Base-by-base conservation (phyloP, 805 yeast species). In the Saitoella complicata region DNA sequence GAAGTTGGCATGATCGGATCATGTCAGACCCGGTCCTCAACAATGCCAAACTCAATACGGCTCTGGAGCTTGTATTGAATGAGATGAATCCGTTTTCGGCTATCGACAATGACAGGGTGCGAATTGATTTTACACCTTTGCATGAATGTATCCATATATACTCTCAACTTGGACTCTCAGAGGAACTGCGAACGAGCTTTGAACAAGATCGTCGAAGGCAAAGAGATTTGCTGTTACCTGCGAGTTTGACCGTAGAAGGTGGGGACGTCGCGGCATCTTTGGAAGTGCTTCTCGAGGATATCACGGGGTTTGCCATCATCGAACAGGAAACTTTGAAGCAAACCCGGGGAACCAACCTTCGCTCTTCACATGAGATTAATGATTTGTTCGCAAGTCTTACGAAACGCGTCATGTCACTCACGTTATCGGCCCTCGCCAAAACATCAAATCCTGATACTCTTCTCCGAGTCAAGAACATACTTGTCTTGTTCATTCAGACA, bases 81-180 rank as follows among this genome's bases (percentile, higher is more conserved):
- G 21, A 21, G 21, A 39, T 30, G 9, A 29, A 9, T 29, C 32
- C 29, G 12, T 34, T 39, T 39, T 30, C 32, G 12, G 36, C 78
- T 2, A 61, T 78, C 41, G 64, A 68, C 6, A 72, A 70, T 42
- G 64, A 65, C 5, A 56, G 58, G n/a, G 52, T 69, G 4, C 61
- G 63, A 11, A 69, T 85, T 32, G 77, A 78, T 45, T 60, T 87
- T 46, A 71, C 76, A n/a, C 80, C 86, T 5, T 66, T 88, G 31
- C 82, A 76, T 59, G 95, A 88, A 61, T 77, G 93, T 4, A 72
- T 83, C 31, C 67, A 87, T 53, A 93, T 91, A 1, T 87, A 79
- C 56, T 74, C 78, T 47, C 77, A 86, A 3, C 68, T 87, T 40
- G 76, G 78, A 43, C 80, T 78, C 54, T 62, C 69, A 11, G 76